Base-by-base conservation (phyloP, 805 yeast genomes). In the Ogataea ramenticola region DNA sequence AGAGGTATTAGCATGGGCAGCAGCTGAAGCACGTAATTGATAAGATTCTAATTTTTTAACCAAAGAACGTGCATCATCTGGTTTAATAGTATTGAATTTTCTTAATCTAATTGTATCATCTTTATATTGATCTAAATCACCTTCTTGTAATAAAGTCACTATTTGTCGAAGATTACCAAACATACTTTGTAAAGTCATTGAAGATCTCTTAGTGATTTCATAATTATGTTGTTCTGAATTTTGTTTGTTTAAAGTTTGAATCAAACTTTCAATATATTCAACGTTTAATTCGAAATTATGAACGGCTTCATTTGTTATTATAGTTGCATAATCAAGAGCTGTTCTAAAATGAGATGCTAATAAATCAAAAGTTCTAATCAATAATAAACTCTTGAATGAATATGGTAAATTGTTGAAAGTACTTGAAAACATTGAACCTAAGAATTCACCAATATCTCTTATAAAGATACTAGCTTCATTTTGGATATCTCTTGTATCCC, bases 281-380 rank as follows among this genome's bases (percentile, higher is more conserved):
- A 93, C 76, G 61, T 91, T 98, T 26, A 76, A 58, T 53, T 86
- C 86, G 60, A 91, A 90, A 60, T 89, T 90, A 39, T 65, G 65
- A 6, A 82, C 67, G 0, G 91, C 83, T 45, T 66, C 81, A 20
- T 70, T 68, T 19, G 88, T 80, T 51, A 78, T 79, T 1, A 72
- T 74, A 1, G 80, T 75, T 17, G 74, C 72, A 32, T 71, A 63
- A 38, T 79, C 67, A 47, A 90, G 67, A 9, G 80, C 68, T 37
- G 73, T 71, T 48, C 85, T 68, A 59, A 91, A 77, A 48, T 81
- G 77, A 35, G 81, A 76, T 0, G 95, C 80, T 47, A 93, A 74
- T 50, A 85, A 80, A 65, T 90, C 98, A 59, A 86, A 87, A 24
- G 91, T 88, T 57, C 95, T 77, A 51, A 88, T 80, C 47, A 90